Evolutionary conservation across 2,329 filamentous ascomycete genomes (phyloP).

Genomic region (Rhytidhysteron rufulum): DNA sequence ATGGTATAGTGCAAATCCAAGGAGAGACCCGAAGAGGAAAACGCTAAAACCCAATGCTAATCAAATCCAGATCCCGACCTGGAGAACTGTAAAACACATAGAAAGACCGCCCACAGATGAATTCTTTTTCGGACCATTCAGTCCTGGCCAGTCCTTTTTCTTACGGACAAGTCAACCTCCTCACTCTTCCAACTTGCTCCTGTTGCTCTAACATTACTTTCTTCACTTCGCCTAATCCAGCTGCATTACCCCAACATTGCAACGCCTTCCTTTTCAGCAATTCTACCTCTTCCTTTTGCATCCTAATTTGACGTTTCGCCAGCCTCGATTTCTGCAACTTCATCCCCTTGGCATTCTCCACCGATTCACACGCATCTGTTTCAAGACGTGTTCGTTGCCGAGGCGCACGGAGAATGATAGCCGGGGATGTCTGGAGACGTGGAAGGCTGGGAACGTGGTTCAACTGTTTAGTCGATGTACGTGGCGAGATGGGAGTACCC

Average conservation of each 20-base stretch:
- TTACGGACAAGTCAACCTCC: conserved; percentile 32
- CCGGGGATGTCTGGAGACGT: conserved; percentile 10
- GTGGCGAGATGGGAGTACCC: no score
- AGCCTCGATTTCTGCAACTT: conserved; percentile 36
- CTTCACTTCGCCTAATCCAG: conserved; percentile 22
- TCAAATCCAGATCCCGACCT: no score
- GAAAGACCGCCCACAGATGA: no score
- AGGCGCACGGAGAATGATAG: conserved; percentile 7
- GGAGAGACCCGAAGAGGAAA: no score
- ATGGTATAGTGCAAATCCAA: no score
- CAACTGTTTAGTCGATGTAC: conserved; percentile 12
- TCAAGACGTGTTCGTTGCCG: conserved; percentile 2
- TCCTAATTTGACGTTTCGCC: conserved; percentile 42
- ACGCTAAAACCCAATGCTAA: no score
- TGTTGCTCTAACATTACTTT: conserved; percentile 16
- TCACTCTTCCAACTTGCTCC: conserved; percentile 13
- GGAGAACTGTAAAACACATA: no score
- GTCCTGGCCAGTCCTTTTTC: no score
- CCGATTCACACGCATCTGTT: neutral
- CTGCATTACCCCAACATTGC: conserved; percentile 40
- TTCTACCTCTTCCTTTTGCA: conserved; percentile 42
- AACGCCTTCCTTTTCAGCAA: conserved; percentile 40
- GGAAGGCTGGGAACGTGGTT: conserved; percentile 15
- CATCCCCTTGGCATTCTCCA: neutral
- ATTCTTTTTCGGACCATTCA: no score